Evolutionary conservation across 352 stramenopile species (phyloP).

Genomic region (Halophytophthora batemanensis): DNA sequence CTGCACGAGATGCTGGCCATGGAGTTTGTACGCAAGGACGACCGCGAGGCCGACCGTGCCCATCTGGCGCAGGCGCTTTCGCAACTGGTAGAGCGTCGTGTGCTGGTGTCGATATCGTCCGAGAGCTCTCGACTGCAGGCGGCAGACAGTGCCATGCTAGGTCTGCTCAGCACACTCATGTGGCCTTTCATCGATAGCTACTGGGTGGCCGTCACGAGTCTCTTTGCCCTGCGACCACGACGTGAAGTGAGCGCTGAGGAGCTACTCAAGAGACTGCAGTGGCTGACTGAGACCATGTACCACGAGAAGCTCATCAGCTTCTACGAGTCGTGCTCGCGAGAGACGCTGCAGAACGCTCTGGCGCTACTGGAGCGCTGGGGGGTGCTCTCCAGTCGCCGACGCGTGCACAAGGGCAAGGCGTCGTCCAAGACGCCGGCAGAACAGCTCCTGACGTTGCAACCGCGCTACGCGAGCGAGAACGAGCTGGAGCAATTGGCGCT

Average conservation of each 20-base stretch:
- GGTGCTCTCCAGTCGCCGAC: conserved; percentile 41
- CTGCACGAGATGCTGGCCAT: conserved; percentile 75
- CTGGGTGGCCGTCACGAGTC: conserved; percentile 75
- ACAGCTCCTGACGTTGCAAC: conserved; percentile 30
- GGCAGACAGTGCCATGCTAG: conserved; percentile 38
- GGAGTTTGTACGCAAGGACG: conserved; percentile 79
- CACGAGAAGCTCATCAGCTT: conserved; percentile 83
- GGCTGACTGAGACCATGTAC: conserved; percentile 86
- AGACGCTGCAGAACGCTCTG: conserved; percentile 81
- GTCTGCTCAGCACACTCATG: conserved; percentile 69
- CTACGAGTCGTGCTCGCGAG: conserved; percentile 84
- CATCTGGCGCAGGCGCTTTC: conserved; percentile 44
- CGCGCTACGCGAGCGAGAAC: conserved; percentile 46
- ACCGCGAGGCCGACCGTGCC: conserved; percentile 31
- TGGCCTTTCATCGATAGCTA: conserved; percentile 89
- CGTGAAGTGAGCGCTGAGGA: conserved; percentile 54
- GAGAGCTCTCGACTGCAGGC: conserved; percentile 13
- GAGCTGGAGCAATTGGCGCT: conserved; percentile 61
- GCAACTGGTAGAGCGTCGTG: conserved; percentile 35
- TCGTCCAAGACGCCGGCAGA: conserved; percentile 12
- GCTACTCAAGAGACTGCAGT: conserved; percentile 78
- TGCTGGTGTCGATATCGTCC: conserved; percentile 22
- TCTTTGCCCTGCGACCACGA: conserved; percentile 58
- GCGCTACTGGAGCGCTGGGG: conserved; percentile 60
- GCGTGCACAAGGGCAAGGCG: conserved; percentile 6